Base-by-base conservation (phyloP, 2,329 filamentous ascomycete species). In the Trichophyton benhamiae region DNA sequence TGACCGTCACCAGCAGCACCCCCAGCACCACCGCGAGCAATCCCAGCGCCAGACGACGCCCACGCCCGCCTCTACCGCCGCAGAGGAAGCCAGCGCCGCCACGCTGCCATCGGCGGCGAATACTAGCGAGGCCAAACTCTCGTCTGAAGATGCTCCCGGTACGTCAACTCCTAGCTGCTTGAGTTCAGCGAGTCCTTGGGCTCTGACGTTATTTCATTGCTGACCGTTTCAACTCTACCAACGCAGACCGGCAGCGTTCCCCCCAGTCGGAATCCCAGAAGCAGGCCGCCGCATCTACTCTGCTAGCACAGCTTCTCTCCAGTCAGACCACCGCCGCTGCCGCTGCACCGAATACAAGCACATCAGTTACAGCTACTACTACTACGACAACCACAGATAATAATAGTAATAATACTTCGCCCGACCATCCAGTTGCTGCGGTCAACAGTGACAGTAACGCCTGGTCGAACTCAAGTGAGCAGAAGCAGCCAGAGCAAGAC, bases 221-320 rank as follows among this genome's bases (percentile, higher is more conserved):
- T 44, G 41, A 44, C 41, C 15, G 6, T n/a, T n/a, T 44, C n/a
- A 44, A 15, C 41, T 44, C 13, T 5, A 13, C 9, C 20, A 7
- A 7, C 6, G 27, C 30, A 53, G 49, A 53, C 49, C 49, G 49
- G 22, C 49, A 25, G 22, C 25, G 13, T 9, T 8, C 49, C 7
- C 17, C 49, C 22, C 49, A 33, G 46, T 65, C 65, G 17, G 68
- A 74, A 60, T 62, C 69, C 61, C 71, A 73, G 58, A 73, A 73
- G 46, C 74, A 76, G 63, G 73, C 68, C 48, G 74, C 74, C 49
- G 74, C 75, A 61, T 74, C 72, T 27, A 72, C 74, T 49, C 70
- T 76, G 15, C 68, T 76, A 52, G 74, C 75, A 41, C 74, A 76
- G 66, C 68, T 76, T 7, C 70, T 76, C 60, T 72, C 73, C 48